phyloP scores from a whole-genome alignment of 2,329 filamentous ascomycete species.

The Claviceps africana region DNA sequence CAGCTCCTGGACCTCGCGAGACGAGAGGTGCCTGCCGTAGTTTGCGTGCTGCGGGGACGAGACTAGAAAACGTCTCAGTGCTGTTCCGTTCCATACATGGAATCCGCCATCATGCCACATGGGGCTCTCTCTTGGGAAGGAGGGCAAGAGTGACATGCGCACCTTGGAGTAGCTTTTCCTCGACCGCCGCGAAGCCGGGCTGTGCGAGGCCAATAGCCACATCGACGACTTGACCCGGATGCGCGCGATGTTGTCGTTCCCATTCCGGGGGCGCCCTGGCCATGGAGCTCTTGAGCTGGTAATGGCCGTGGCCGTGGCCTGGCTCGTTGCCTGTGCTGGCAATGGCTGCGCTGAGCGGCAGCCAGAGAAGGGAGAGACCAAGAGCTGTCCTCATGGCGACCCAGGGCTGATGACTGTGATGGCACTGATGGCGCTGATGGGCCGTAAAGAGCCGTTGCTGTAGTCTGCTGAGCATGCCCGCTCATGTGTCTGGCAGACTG shows the following conservation, averaged over 20 bases:
- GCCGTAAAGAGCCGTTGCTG: background rate
- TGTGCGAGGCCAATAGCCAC: background rate
- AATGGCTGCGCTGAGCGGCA: background rate
- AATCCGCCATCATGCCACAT: too few relatives aligned
- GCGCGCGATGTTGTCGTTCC: background rate
- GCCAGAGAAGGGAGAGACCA: background rate
- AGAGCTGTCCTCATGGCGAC: background rate
- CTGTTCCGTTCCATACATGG: too few relatives aligned
- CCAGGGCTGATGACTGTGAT: too few relatives aligned
- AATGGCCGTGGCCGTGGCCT: background rate
- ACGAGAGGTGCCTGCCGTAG: background rate
- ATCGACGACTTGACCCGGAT: background rate
- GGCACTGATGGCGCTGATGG: too few relatives aligned
- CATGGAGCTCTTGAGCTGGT: background rate
- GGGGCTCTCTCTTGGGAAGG: too few relatives aligned
- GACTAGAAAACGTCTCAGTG: background rate
- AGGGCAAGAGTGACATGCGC: too few relatives aligned
- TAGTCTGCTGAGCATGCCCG: background rate
- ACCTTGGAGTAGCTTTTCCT: background rate
- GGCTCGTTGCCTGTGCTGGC: background rate
- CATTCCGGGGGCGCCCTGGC: background rate
- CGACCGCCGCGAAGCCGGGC: background rate
- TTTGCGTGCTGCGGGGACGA: background rate
- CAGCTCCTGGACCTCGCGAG: background rate
- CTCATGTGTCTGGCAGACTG: background rate